Evolutionary conservation across 331 rosid species (phyloP), one percentile per base, ranked within the genome.

Genomic region (Dryas integrifolia): DNA sequence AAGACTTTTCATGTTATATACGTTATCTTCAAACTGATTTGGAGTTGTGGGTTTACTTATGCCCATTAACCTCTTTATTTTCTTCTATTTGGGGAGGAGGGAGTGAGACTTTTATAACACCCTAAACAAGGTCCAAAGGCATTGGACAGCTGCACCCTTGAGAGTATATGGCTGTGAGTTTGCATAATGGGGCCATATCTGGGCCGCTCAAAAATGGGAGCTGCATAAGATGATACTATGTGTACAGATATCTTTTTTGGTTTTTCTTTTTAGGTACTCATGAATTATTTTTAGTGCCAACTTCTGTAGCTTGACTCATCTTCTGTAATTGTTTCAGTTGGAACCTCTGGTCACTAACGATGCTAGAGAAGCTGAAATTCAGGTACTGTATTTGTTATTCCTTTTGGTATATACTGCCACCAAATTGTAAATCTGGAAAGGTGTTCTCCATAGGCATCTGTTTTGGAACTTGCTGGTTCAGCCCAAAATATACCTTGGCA

Each of bases 341-440:
- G 98, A 90, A 75, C 85, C 87, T 15, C 57, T 90, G 87, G 86
- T 92, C 56, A 84, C 72, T 46, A 88, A 65, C 75, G 97, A 90
- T 62, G 84, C 87, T 58, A 82, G 89, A 78, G 99, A 90, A 48
- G 76, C 82, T 56, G 99, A 95, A 39, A 82, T 95, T 65, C 99
- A 92, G 96, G 99, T 95, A 82, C 50, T 24, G 9, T 40, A 65
- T 58, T 7, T 21, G 44, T 60, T 35, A 5, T 21, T 76, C 70
- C 5, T n/a, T 26, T 65, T 76, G 72, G 16, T 12, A 39, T 74
- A 40, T 62, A 30, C 26, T 1, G 63, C 40, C 21, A 44, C 72
- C 69, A 38, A 39, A 13, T 52, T 51, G 30, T 58, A 16, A 43
- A 43, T 41, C 60, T 16, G 38, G 7, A 21, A 16, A 50, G 7